These are phyloP conservation scores for Aspergillus glaucus DNA, from an alignment of 2,329 filamentous ascomycete species.

Conservation along the genomic window DNA sequence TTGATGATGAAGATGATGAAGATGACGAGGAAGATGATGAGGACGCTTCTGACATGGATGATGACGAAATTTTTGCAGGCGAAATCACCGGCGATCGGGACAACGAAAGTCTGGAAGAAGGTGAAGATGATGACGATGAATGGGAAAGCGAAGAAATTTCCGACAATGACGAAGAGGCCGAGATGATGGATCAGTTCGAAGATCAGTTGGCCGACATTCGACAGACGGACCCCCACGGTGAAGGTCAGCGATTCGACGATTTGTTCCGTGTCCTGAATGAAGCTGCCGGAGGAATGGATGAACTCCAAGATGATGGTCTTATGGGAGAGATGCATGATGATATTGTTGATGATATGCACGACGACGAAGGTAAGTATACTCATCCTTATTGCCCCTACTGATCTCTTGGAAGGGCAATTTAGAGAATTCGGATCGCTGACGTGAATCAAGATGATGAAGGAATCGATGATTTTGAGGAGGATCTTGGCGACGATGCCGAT, in stretches of 20 bases:
- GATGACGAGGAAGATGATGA: constrained; percentile 55
- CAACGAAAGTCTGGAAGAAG: constrained; percentile 43
- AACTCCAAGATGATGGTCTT: constrained; percentile 40
- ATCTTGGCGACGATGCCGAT: constrained; percentile 38
- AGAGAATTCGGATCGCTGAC: constrained; percentile 12
- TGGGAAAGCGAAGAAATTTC: constrained; percentile 46
- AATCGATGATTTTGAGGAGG: constrained; percentile 41
- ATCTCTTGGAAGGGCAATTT: neutral
- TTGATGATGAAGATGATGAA: constrained; percentile 64
- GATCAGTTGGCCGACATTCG: constrained; percentile 36
- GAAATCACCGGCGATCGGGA: constrained; percentile 53
- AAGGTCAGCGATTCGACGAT: constrained; percentile 40
- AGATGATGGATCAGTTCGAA: constrained; percentile 40
- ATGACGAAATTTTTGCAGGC: constrained; percentile 46
- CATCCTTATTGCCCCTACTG: neutral
- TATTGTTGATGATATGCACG: constrained; percentile 49
- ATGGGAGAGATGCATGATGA: constrained; percentile 44
- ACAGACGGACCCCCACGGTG: constrained; percentile 35
- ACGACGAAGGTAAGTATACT: constrained; percentile 47
- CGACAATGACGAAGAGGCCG: constrained; percentile 41
- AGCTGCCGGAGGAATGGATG: constrained; percentile 37
- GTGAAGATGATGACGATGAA: constrained; percentile 37
- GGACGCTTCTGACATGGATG: constrained; percentile 56
- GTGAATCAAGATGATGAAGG: constrained; percentile 52
- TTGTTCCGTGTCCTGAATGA: constrained; percentile 41